Evolutionary conservation across 345 rosid species (phyloP).

Genomic region (Syzygium grande): DNA sequence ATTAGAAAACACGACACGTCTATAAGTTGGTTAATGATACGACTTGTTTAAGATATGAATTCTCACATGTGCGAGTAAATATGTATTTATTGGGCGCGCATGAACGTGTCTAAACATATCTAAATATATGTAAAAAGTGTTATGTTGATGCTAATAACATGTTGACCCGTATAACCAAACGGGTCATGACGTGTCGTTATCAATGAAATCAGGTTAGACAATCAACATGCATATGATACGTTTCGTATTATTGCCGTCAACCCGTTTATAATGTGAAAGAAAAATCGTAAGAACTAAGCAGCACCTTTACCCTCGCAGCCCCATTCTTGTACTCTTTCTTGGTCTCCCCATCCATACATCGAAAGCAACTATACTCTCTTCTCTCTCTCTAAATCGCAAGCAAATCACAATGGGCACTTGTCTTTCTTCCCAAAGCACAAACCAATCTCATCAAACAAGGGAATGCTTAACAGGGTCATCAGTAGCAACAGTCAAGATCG

Average conservation of each 20-base stretch:
- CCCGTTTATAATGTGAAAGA: background rate
- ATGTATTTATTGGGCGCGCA: background rate
- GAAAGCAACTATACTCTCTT: background rate
- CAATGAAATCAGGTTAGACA: background rate
- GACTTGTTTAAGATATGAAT: background rate
- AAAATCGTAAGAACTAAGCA: background rate
- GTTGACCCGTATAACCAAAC: background rate
- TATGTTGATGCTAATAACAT: background rate
- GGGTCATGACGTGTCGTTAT: background rate
- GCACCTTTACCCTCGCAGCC: background rate
- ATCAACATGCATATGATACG: background rate
- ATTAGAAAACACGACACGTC: background rate
- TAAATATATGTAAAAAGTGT: background rate
- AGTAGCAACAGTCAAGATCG: background rate
- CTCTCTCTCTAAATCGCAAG: background rate
- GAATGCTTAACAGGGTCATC: background rate
- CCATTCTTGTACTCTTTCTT: background rate
- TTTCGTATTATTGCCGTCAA: background rate
- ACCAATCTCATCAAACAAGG: background rate
- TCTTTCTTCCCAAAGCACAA: background rate
- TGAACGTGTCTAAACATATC: background rate
- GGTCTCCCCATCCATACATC: background rate
- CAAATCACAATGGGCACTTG: background rate
- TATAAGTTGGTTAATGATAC: background rate
- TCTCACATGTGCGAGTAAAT: background rate